These are phyloP conservation scores for Discostella stelligeroides DNA, from an alignment of 108 stramenopile species.

Conservation along the genomic window DNA sequence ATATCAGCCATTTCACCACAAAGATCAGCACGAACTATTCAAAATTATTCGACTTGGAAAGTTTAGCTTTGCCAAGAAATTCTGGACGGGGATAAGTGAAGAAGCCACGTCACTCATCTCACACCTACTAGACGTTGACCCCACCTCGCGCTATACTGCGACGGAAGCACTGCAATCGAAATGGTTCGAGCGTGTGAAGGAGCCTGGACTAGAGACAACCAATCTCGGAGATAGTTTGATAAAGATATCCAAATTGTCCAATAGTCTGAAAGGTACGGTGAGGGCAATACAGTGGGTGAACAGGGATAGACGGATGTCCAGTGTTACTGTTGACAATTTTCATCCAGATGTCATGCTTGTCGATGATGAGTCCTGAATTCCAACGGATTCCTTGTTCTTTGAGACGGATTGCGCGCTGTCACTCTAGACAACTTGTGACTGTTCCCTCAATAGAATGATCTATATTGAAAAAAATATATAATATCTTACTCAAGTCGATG, in stretches of 20 bases:
- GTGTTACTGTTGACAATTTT: conserved; percentile 2
- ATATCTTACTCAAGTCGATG: too few species aligned
- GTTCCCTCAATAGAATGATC: too few species aligned
- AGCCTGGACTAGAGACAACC: conserved; percentile 8
- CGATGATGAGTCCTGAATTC: too few species aligned
- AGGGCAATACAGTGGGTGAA: conserved; percentile 15
- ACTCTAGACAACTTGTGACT: too few species aligned
- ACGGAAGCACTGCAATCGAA: conserved; percentile 50
- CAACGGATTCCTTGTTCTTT: too few species aligned
- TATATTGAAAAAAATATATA: too few species aligned
- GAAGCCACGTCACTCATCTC: conserved; percentile 58
- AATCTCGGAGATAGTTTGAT: conserved; percentile 9
- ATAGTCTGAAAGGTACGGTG: conserved; percentile 5
- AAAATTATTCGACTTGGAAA: conserved; percentile 39
- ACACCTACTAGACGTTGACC: conserved; percentile 52
- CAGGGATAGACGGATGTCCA: background rate
- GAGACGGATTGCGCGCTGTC: too few species aligned
- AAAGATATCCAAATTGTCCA: conserved; percentile 8
- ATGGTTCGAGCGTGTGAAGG: conserved; percentile 50
- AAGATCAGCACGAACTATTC: conserved; percentile 37
- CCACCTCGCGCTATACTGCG: conserved; percentile 45
- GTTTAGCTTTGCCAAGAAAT: conserved; percentile 37
- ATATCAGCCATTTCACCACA: conserved; percentile 36
- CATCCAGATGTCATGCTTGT: too few species aligned
- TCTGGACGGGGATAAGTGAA: conserved; percentile 47